Evolutionary conservation across 2,329 filamentous ascomycete genomes (phyloP).

Genomic region (Dothiorella sarmentorum): DNA sequence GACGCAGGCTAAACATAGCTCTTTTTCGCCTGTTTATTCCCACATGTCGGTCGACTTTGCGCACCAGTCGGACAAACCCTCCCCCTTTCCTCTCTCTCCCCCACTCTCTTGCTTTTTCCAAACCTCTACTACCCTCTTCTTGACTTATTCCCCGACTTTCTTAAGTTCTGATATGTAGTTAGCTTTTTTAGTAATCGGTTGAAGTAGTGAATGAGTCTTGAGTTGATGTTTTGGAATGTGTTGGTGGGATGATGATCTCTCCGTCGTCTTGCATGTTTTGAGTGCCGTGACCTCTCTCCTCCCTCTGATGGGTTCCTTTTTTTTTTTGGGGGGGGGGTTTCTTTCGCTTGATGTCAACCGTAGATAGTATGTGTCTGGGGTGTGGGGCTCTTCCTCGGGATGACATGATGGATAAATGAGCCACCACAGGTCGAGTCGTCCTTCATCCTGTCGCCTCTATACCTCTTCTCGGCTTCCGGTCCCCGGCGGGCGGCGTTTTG

Average conservation of each 20-base stretch:
- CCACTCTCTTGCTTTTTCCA: slow-evolving; percentile 5
- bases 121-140: slow-evolving; percentile 16
- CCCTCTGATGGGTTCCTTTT: background rate
- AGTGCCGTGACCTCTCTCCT: too few relatives aligned
- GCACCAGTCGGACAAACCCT: background rate
- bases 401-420: too few relatives aligned
- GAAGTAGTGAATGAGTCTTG: slow-evolving; percentile 17
- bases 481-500: too few relatives aligned
- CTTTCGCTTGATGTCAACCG: too few relatives aligned
- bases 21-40: slow-evolving; percentile 15
- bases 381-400: too few relatives aligned
- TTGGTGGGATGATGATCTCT: background rate
- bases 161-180: slow-evolving; percentile 18
- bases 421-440: too few relatives aligned
- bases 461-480: too few relatives aligned
- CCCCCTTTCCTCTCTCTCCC: background rate
- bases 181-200: slow-evolving; percentile 19
- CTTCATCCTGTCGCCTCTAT: too few relatives aligned
- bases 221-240: slow-evolving; percentile 1
- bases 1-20: slow-evolving; percentile 9
- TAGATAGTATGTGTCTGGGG: too few relatives aligned
- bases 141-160: slow-evolving; percentile 19
- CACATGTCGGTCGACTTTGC: slow-evolving; percentile 12
- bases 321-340: too few relatives aligned
- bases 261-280: too few relatives aligned